phyloP scores from a whole-genome alignment of 2,329 filamentous ascomycete species.

The Rutstroemia sp. region DNA sequence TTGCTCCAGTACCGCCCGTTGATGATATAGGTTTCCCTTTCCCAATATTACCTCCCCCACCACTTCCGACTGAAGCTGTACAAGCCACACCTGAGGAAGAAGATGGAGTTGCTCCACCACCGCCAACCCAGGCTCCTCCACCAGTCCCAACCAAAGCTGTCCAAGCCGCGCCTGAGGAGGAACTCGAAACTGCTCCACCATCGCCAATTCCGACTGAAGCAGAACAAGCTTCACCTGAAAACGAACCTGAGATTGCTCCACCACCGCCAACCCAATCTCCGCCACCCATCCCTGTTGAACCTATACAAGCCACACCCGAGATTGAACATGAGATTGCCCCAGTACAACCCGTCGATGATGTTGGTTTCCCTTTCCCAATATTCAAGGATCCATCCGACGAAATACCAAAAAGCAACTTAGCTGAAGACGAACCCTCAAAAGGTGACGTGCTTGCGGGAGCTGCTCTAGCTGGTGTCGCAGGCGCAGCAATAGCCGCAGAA shows the following conservation, averaged over 20 bases:
- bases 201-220: too few species aligned
- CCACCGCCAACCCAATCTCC: too few species aligned
- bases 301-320: too few species aligned
- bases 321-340: neutral
- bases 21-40: neutral
- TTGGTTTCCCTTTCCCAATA: too few species aligned
- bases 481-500: neutral
- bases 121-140: neutral
- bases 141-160: neutral
- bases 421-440: neutral
- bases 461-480: conserved; percentile 2
- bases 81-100: neutral
- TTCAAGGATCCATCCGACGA: neutral
- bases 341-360: neutral
- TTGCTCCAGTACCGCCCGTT: neutral
- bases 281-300: too few species aligned
- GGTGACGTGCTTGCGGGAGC: neutral
- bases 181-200: too few species aligned
- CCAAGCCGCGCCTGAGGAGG: too few species aligned
- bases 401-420: neutral
- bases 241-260: neutral
- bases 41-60: neutral
- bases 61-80: too few species aligned
- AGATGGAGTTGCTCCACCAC: neutral
- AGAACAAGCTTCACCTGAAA: neutral